Evolutionary conservation across 2,329 filamentous ascomycete genomes (phyloP), one percentile per base, ranked within the genome.

Genomic region (Fusarium beomiforme): DNA sequence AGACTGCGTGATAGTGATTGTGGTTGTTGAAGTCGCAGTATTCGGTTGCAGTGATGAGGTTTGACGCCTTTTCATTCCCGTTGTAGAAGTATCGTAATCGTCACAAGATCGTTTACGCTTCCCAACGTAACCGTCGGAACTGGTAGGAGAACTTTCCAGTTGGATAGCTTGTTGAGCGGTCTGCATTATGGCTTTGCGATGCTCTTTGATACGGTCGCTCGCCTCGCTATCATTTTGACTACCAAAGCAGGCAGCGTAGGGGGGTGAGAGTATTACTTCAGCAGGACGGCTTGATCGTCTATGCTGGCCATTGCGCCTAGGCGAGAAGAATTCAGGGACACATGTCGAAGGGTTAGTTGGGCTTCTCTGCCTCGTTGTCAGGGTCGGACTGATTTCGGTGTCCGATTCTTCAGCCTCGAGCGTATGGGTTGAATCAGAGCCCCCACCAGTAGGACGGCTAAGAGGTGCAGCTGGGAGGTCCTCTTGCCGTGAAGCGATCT

Each of bases 61-160:
- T 9, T 60, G 33, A 14, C 19, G 24, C 36, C 23, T 70, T 44
- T 72, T 72, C 29, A 21, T 41, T 29, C 11, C 19, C 12, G 37
- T 31, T 19, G 34, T 19, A 6, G 56, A 23, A 53, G 59, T 17
- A 26, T 49, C 33, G 6, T 71, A 59, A n/a, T 50, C 53, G 36
- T 59, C 57, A 47, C 23, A 14, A 16, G 59, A 63, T 8, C 51
- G 59, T 23, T 59, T 43, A 12, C 63, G 54, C 34, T 63, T 71
- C 11, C 31, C 23, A 13, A 42, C 7, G 19, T 21, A 31, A 19
- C 24, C 21, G n/a, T 17, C 49, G 10, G 61, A 63, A 50, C 44
- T 61, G 50, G n/a, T 34, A n/a, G 53, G 26, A 5, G 34, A 46
- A 29, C 17, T 46, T 19, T 59, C 34, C 4, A 53, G 13, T 26